Evolutionary conservation across 129 eudicot species (phyloP), one percentile per base, ranked within the genome.

Genomic region (Saussurea involucrata): DNA sequence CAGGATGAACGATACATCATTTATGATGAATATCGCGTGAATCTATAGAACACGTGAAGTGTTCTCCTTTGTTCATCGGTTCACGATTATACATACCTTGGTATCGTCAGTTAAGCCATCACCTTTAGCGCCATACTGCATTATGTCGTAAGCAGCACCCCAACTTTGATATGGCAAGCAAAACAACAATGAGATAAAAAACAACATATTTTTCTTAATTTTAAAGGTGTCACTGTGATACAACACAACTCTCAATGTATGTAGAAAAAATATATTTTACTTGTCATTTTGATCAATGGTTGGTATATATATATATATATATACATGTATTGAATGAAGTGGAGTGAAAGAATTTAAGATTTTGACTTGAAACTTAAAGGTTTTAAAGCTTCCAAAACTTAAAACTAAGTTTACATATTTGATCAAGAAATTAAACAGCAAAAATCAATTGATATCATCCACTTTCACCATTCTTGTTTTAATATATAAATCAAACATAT

Each of bases 81-180:
- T 44, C 21, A 13, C 17, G 17, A 1, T 49, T 9, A 53, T 24
- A 66, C 44, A 22, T 68, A 81, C 84, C 64, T 57, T 28, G 29
- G 84, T 74, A 69, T 81, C 80, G 1, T 74, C 84, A 20, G 71
- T 68, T 24, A 8, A 21, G 12, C 84, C 84, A 68, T 81, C 76
- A 7, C 84, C 84, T 10, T 12, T 68, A 20, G 84, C 84, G 17
- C 80, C 84, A 57, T 74, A 81, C 1, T 81, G 71, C 84, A 81
- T 74, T 37, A 81, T 44, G n/a, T 81, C 68, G 5, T 74, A 81
- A 57, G 53, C 5, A 21, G 31, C 71, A 11, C 76, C 27, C 0
- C 24, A 61, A 13, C 71, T 74, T 13, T 24, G 66, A 36, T 68
- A 75, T 37, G 74, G 75, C 69, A 58, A 81, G 29, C 66, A 74